Evolutionary conservation across 306 rosid species (phyloP).

Genomic region (Vigna trinervia): DNA sequence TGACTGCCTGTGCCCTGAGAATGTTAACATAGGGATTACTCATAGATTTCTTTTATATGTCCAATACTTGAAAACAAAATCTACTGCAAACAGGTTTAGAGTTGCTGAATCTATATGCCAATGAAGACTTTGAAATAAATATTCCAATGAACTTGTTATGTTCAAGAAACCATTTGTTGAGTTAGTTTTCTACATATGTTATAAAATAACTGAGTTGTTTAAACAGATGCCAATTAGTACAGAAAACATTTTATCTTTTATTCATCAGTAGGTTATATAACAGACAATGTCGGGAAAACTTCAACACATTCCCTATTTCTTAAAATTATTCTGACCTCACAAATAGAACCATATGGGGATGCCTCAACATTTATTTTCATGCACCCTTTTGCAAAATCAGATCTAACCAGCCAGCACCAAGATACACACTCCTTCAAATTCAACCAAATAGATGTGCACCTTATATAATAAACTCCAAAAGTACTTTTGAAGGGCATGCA

Average conservation of each 20-base stretch:
- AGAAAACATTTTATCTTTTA: not conserved
- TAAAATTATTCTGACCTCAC: not conserved
- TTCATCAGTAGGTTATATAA: not conserved
- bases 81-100: slow-evolving; percentile 16
- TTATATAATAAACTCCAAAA: not conserved
- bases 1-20: slow-evolving; percentile 11
- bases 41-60: not conserved
- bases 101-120: slow-evolving; percentile 11
- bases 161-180: slow-evolving; percentile 7
- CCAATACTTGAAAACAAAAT: slow-evolving; percentile 18
- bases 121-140: not conserved
- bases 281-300: slow-evolving; percentile 1
- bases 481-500: not conserved
- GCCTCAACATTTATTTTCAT: slow-evolving; percentile 6
- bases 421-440: slow-evolving; percentile 13
- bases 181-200: not conserved
- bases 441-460: slow-evolving; percentile 4
- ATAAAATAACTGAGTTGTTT: not conserved
- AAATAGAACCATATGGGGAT: slow-evolving; percentile 5
- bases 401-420: slow-evolving; percentile 29
- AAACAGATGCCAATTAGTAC: not conserved
- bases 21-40: slow-evolving; percentile 10
- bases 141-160: not conserved
- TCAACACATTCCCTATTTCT: not conserved
- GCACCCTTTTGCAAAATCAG: slow-evolving; percentile 12